phyloP scores from a whole-genome alignment of 2,329 filamentous ascomycete genomes.

The Aspergillus niger region DNA sequence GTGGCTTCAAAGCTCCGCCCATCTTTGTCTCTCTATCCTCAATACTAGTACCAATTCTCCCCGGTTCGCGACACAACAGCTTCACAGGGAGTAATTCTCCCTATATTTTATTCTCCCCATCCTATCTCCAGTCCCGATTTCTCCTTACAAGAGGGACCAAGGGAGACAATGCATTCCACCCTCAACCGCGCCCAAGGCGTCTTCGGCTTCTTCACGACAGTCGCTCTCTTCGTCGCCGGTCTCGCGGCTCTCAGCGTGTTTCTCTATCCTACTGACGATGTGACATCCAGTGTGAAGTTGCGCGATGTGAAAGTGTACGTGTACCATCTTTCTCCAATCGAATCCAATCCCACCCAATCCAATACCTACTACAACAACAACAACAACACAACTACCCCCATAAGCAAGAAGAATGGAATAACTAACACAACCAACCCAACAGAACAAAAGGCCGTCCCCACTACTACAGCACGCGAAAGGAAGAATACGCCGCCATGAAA shows the following conservation, averaged over 20 bases:
- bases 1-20: constrained; percentile 18
- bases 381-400: background rate
- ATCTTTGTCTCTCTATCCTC: background rate
- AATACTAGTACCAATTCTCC: background rate
- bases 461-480: constrained; percentile 88
- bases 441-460: constrained; percentile 90
- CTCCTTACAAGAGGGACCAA: background rate
- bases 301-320: constrained; percentile 80
- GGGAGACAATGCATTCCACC: constrained; percentile 75
- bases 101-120: background rate
- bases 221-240: constrained; percentile 76
- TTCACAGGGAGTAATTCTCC: background rate
- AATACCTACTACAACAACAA: background rate
- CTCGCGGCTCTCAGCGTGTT: constrained; percentile 82
- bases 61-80: background rate
- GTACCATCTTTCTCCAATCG: background rate
- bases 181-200: constrained; percentile 84
- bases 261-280: constrained; percentile 51
- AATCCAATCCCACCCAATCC: background rate
- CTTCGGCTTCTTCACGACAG: constrained; percentile 97
- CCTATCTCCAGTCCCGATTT: no score
- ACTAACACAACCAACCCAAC: constrained; percentile 18
- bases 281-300: constrained; percentile 56
- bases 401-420: background rate
- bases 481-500: constrained; percentile 92